Percentiles rank a stretch among this genome's conserved stretches.
phyloP scores from a whole-genome alignment of 1,284 basidiomycete genomes.

The Rhodotorula sp. region DNA sequence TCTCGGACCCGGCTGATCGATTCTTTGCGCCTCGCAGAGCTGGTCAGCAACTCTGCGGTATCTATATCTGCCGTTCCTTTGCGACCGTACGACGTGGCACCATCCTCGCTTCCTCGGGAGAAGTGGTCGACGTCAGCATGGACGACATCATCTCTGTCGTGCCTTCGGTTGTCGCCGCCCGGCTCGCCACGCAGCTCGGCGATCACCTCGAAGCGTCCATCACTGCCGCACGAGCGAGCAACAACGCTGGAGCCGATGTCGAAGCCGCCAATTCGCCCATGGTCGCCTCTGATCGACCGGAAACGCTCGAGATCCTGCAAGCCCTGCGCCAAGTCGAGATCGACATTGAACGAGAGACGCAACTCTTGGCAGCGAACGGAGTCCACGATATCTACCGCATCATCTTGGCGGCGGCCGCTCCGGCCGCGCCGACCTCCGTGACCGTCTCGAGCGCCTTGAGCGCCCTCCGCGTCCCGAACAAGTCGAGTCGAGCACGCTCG shows the following conservation, averaged over 20 bases:
- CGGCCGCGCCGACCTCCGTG: slow-evolving; percentile 6
- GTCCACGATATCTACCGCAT: slow-evolving; percentile 30
- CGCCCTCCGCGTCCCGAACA: slow-evolving; percentile 49
- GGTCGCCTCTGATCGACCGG: slow-evolving; percentile 38
- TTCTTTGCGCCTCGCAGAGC: neutral
- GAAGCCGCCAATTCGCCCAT: slow-evolving; percentile 23
- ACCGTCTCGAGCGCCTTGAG: slow-evolving; percentile 40
- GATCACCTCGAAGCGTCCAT: neutral
- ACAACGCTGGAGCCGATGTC: too few relatives aligned
- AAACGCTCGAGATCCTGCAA: slow-evolving; percentile 42
- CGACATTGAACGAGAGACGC: slow-evolving; percentile 44
- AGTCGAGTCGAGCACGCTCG: slow-evolving; percentile 1
- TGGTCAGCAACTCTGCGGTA: slow-evolving; percentile 8
- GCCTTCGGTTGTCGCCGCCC: slow-evolving; percentile 45
- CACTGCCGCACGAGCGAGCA: neutral
- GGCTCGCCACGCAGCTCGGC: slow-evolving; percentile 18
- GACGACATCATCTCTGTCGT: slow-evolving; percentile 51
- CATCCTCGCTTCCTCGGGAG: slow-evolving; percentile 46
- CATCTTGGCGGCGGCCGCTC: slow-evolving; percentile 45
- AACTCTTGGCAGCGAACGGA: slow-evolving; percentile 19
- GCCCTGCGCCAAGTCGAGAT: slow-evolving; percentile 46
- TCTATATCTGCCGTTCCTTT: slow-evolving; percentile 2
- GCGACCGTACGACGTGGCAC: slow-evolving; percentile 40
- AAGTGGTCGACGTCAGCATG: slow-evolving; percentile 47
- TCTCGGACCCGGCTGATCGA: neutral